Evolutionary conservation across 441 rosid species (phyloP), one percentile per base, ranked within the genome.

Genomic region (Pelargonium exstipulatum): DNA sequence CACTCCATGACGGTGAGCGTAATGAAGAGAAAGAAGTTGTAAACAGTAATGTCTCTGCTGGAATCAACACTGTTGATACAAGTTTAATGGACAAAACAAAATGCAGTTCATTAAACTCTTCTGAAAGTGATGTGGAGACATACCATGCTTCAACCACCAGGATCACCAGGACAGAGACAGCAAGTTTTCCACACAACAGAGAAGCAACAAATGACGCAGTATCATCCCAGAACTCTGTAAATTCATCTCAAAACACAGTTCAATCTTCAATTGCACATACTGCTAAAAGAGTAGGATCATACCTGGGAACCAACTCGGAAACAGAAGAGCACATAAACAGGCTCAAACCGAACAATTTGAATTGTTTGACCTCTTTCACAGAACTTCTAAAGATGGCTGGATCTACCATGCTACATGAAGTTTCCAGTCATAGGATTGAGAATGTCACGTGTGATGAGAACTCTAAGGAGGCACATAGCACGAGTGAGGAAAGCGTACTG

Each of bases 371-470:
- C 63, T 82, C 96, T 24, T 90, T 78, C 58, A 13, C 82, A 83
- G 84, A 87, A 85, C 96, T 90, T 64, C 63, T 87, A 45, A 74
- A 78, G 18, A 79, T 75, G 78, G 83, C 76, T 61, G 88, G 80
- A 69, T 77, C 83, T 46, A 64, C 73, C 69, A 69, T 62, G 69
- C 77, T 53, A 24, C 78, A 73, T 65, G 83, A 78, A 71, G 78
- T 70, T 65, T 69, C 65, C 45, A 67, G 67, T 70, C 78, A 64
- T 29, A 79, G 65, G 66, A 68, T 45, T 63, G 80, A 65, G 51
- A 71, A 63, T 62, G 32, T 57, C 51, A 62, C 73, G 57, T 63
- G 76, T 48, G 60, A 64, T 62, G 77, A 80, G 65, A 79, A 79
- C 74, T 79, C 73, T 43, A 73, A 65, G 10, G 53, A 74, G 67